These are phyloP conservation scores for Cynanchum wilfordii DNA, from an alignment of 257 asterid species.

Conservation along the genomic window DNA sequence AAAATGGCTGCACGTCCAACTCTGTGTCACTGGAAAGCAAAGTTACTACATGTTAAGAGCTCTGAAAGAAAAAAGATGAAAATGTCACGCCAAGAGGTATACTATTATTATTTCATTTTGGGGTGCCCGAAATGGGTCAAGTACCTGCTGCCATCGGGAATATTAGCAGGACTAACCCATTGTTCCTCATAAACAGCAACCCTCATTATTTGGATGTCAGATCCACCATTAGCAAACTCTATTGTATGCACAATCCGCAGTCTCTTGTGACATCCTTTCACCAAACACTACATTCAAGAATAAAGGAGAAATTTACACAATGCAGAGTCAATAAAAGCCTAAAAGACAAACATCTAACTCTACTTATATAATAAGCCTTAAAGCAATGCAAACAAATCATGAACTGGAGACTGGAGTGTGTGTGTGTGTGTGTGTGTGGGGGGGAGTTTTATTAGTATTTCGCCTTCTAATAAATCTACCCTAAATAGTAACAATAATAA, in stretches of 20 bases:
- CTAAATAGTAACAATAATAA: background rate
- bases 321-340: background rate
- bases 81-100: background rate
- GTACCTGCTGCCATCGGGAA: constrained; percentile 73
- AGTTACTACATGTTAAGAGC: background rate
- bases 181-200: constrained; percentile 94
- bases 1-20: constrained; percentile 72
- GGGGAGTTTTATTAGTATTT: background rate
- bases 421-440: too few species aligned
- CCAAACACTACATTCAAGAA: constrained; percentile 63
- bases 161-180: constrained; percentile 82
- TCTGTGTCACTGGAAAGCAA: constrained; percentile 50
- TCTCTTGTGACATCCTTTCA: constrained; percentile 96
- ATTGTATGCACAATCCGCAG: constrained; percentile 89
- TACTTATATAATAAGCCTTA: background rate
- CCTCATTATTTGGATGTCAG: constrained; percentile 90
- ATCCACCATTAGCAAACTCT: constrained; percentile 89
- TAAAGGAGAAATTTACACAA: constrained; percentile 9
- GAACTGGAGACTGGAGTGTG: background rate
- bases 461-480: background rate
- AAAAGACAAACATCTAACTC: background rate
- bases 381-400: background rate
- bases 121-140: background rate
- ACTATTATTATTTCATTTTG: background rate
- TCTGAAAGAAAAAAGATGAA: background rate